Conservation (phyloP, 805 yeast genomes). For the Pichia pseudocactophila region DNA sequence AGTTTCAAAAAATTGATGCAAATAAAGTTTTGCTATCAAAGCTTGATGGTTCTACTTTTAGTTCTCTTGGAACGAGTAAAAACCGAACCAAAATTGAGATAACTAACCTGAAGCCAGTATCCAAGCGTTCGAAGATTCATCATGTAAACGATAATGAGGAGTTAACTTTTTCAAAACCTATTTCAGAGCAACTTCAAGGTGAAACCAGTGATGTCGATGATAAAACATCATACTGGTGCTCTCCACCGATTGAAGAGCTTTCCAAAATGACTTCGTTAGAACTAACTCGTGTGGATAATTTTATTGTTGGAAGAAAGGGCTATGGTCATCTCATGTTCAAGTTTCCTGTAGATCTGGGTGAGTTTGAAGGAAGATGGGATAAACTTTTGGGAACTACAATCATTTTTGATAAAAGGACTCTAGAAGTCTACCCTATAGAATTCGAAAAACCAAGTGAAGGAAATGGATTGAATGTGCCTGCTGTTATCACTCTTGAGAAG, state of each 20-base stretch:
- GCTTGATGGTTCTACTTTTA: background rate
- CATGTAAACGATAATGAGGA: background rate
- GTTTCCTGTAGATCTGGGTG: constrained; percentile 60
- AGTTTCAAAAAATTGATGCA: constrained; percentile 25
- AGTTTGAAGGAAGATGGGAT: constrained; percentile 35
- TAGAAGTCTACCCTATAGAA: constrained; percentile 57
- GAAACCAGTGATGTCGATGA: background rate
- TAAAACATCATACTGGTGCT: constrained; percentile 54
- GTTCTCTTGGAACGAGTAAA: background rate
- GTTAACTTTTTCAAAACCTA: constrained; percentile 3
- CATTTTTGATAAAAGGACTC: constrained; percentile 40
- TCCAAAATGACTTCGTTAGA: constrained; percentile 35
- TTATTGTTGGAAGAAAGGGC: constrained; percentile 59
- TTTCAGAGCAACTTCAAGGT: constrained; percentile 3
- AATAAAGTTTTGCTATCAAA: constrained; percentile 20
- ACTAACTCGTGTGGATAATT: constrained; percentile 48
- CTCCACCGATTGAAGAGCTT: constrained; percentile 51
- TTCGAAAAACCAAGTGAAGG: constrained; percentile 51
- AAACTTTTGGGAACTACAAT: constrained; percentile 34
- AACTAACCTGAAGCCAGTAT: constrained; percentile 3
- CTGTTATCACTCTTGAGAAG: constrained; percentile 58
- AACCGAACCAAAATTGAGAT: background rate
- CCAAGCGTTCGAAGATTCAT: constrained; percentile 1
- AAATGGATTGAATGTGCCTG: constrained; percentile 66
- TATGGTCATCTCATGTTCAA: constrained; percentile 61